Evolutionary conservation across 345 rosid species (phyloP).

Genomic region (Punica granatum): DNA sequence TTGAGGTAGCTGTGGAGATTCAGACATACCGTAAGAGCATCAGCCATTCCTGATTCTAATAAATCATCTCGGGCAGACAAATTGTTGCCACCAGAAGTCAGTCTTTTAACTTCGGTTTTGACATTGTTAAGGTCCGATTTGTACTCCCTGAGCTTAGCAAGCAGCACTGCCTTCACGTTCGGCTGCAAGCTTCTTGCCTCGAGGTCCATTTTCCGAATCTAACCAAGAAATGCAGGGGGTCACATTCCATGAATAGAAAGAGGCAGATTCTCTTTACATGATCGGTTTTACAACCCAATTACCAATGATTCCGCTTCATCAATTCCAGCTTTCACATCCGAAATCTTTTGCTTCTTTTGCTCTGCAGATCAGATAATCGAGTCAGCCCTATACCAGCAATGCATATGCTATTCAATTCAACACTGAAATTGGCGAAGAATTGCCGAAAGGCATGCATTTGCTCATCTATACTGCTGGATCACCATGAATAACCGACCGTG

Average conservation of each 20-base stretch:
- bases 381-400: neutral
- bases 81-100: conserved; percentile 40
- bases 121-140: conserved; percentile 82
- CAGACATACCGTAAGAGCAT: conserved; percentile 45
- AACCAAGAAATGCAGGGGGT: neutral
- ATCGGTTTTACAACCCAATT: conserved; percentile 7
- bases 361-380: conserved; percentile 30
- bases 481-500: too few species aligned
- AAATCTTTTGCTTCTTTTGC: conserved; percentile 71
- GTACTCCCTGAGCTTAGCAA: conserved; percentile 72
- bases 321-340: conserved; percentile 54
- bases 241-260: neutral
- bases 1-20: neutral
- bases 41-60: conserved; percentile 75
- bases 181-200: conserved; percentile 83
- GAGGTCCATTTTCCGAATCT: conserved; percentile 76
- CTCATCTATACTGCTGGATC: neutral
- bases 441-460: neutral
- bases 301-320: conserved; percentile 84
- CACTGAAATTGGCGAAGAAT: neutral
- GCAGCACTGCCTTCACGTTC: conserved; percentile 55
- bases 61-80: conserved; percentile 63
- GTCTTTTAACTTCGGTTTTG: conserved; percentile 62
- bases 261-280: neutral
- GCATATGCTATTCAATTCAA: neutral